These are phyloP conservation scores for Cyclostephanos tholiformis DNA, from an alignment of 108 stramenopile genomes.

Conservation along the genomic window DNA sequence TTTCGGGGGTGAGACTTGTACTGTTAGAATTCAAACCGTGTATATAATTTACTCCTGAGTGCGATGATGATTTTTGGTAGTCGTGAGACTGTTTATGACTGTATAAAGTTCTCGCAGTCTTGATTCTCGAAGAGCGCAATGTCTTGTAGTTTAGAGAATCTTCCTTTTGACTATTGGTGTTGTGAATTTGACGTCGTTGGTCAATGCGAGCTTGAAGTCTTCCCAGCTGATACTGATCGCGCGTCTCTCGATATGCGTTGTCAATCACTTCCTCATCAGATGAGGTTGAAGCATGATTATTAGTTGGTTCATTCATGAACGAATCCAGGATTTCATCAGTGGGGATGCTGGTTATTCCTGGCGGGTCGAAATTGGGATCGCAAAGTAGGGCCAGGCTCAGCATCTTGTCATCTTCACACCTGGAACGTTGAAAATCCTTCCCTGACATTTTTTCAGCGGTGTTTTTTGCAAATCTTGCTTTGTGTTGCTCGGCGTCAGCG, in stretches of 20 bases:
- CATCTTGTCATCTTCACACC: conserved; percentile 6
- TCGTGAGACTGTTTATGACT: background rate
- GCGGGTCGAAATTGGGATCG: conserved; percentile 10
- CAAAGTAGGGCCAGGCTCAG: background rate
- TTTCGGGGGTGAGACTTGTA: background rate
- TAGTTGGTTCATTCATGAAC: background rate
- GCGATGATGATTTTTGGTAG: background rate
- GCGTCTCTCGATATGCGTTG: conserved; percentile 11
- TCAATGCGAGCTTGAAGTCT: conserved; percentile 27
- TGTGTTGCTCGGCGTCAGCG: background rate
- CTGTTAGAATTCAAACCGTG: background rate
- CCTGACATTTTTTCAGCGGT: background rate
- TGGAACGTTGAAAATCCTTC: conserved; percentile 2
- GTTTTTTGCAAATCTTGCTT: background rate
- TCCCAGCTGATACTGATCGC: conserved; percentile 27
- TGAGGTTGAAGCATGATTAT: background rate
- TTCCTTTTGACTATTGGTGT: conserved; percentile 5
- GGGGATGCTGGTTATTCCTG: conserved; percentile 30
- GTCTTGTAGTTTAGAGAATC: conserved; percentile 20
- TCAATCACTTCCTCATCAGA: conserved; percentile 1
- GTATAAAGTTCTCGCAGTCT: conserved; percentile 6
- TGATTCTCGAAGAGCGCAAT: conserved; percentile 23
- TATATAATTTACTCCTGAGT: background rate
- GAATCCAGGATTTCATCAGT: conserved; percentile 46
- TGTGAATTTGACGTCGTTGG: conserved; percentile 21